Base-by-base conservation (phyloP, 805 yeast genomes). In the Metschnikowia baotianmanensis region DNA sequence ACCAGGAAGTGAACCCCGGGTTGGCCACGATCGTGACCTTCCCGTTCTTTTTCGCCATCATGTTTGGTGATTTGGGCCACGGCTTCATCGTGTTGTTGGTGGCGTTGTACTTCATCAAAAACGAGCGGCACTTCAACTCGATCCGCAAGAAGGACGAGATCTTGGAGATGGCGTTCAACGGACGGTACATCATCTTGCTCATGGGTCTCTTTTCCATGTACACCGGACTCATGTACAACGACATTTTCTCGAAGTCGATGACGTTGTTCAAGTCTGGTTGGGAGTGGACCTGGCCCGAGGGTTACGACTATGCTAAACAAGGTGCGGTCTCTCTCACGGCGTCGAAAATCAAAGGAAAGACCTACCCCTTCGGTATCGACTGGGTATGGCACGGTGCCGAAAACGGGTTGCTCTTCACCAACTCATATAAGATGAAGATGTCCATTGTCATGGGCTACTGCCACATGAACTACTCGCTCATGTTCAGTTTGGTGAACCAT, bases 11-110 rank as follows among this genome's bases (percentile, higher is more conserved):
- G 9, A 83, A 83, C 53, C 86, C 90, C 8, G 88, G 87, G 40
- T 70, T 83, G 46, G 82, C 90, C 15, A 79, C 89, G 1, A 73
- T 82, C 29, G 80, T 82, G 13, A 83, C 90, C 0, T 83, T 83
- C 64, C 90, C 90, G 12, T 83, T 83, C 57, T 80, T 83, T 86
- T 83, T 83, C 64, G 88, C 90, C 13, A 80, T 83, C 47, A 83
- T 83, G 90, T 83, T 83, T 65, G 90, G 90, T 64, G 90, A 83
- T 64, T 65, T 83, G 48, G 90, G 90, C 9, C 90, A 83, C 57
- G 90, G 90, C n/a, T 63, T 80, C 42, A 66, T 83, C 40, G 65
- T 83, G 55, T 59, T 76, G 22, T 57, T 80, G 49, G 82, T 78
- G 16, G 85, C 85, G 10, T 47, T 71, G 15, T 56, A 65, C 4